These are phyloP conservation scores for Cucurbita pepo DNA, from an alignment of 306 rosid genomes.

Conservation along the genomic window DNA sequence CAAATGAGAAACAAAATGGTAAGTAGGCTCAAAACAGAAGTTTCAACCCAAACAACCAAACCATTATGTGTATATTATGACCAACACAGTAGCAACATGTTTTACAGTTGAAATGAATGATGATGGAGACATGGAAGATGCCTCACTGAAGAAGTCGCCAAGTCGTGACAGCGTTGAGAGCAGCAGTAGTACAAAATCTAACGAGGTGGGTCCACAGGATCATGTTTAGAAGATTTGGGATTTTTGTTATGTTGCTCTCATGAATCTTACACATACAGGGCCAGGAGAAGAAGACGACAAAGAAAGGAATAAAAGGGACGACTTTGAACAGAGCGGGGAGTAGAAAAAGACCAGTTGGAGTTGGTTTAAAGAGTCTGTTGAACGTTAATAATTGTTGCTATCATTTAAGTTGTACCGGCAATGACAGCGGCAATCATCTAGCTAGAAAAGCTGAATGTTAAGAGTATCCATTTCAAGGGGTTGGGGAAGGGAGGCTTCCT, in stretches of 20 bases:
- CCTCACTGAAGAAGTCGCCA: slow-evolving; percentile 10
- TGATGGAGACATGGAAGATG: background rate
- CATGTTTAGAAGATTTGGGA: background rate
- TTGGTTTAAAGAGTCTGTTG: slow-evolving; percentile 30
- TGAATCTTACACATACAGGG: background rate
- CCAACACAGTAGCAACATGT: background rate
- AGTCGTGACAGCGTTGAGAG: slow-evolving; percentile 17
- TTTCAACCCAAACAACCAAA: background rate
- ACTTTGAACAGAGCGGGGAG: slow-evolving; percentile 17
- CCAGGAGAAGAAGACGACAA: slow-evolving; percentile 18
- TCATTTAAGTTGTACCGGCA: slow-evolving; percentile 22
- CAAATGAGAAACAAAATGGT: slow-evolving; percentile 11
- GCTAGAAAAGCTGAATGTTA: slow-evolving; percentile 19
- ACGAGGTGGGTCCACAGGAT: slow-evolving; percentile 1
- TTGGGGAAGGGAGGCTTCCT: background rate
- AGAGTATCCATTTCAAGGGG: background rate
- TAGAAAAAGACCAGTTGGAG: slow-evolving; percentile 13
- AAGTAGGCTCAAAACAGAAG: background rate
- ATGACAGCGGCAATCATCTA: slow-evolving; percentile 18
- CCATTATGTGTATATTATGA: background rate
- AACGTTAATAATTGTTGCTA: slow-evolving; percentile 41
- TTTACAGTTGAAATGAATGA: background rate
- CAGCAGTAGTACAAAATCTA: background rate
- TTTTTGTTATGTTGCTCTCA: background rate
- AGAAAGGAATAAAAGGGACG: slow-evolving; percentile 18